Base-by-base conservation (phyloP, 768 basidiomycete genomes). In the Dentipellis fragilis region DNA sequence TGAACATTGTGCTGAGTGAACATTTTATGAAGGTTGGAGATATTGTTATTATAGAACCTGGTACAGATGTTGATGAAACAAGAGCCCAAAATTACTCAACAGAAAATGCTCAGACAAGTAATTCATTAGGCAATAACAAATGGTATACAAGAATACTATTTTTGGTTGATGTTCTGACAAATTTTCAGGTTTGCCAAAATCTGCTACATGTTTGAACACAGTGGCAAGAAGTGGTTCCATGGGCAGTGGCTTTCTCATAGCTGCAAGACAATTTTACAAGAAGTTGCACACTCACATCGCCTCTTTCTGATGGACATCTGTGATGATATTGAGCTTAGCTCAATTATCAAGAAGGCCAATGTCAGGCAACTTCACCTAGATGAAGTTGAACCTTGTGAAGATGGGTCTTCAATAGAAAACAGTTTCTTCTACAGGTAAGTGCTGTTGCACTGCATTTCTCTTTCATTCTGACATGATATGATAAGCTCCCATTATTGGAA, bases 191-290 rank as follows among this genome's bases (percentile, higher is more conserved):
- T 89, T 62, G 79, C 80, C 50, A 75, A 72, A n/a, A 84, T 89
- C 42, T 73, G 72, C 3, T 85, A 83, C 59, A 78, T 89, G 55
- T 84, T 77, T 57, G 77, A 83, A 52, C 66, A 71, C 21, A 54
- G 64, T 8, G 67, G 60, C 10, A 60, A 60, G 53, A 83, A 81
- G 63, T 75, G 72, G 69, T 82, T 85, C 54, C 87, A 89, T 66
- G 85, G 77, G 1, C 83, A 85, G 55, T 89, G 87, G 87, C 74
- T 80, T 55, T 69, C 72, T 8, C 87, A 87, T 69, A 81, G 81
- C 10, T 79, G 75, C 17, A 80, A 83, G 60, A 87, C 84, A 0
- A 60, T 85, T 10, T 69, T 88, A 1, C 82, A 87, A 59, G 81
- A 89, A 60, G 75, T 77, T 0, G 75, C 85, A 0, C 85, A 89